Percentiles rank a stretch among this genome's conserved stretches.
Conservation (phyloP, 1,284 basidiomycete species). For the Singerocomus rubriflavus region DNA sequence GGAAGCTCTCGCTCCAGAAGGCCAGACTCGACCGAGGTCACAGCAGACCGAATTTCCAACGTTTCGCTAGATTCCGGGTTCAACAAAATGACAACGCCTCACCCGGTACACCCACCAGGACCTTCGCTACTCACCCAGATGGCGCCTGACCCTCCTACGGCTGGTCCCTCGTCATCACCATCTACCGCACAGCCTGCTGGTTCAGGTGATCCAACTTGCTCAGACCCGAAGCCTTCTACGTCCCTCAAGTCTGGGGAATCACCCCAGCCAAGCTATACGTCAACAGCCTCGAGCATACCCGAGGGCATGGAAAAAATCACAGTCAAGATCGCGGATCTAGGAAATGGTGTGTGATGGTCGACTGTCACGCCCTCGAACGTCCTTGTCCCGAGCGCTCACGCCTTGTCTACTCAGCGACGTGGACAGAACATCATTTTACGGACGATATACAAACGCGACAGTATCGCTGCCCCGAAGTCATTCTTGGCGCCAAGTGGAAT, state of each 20-base stretch:
- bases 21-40: constrained; percentile 42
- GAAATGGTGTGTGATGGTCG: constrained; percentile 63
- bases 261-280: constrained; percentile 32
- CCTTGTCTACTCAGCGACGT: constrained; percentile 52
- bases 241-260: constrained; percentile 44
- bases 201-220: constrained; percentile 28
- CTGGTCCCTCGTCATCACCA: constrained; percentile 19
- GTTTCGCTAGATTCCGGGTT: constrained; percentile 60
- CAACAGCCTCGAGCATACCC: constrained; percentile 25
- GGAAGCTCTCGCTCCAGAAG: constrained; percentile 27
- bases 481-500: constrained; percentile 93
- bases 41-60: constrained; percentile 60
- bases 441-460: constrained; percentile 97
- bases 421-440: constrained; percentile 91
- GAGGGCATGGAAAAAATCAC: constrained; percentile 79
- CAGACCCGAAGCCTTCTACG: constrained; percentile 32
- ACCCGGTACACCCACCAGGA: constrained; percentile 46
- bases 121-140: constrained; percentile 84
- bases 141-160: constrained; percentile 41
- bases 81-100: constrained; percentile 50
- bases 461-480: constrained; percentile 97
- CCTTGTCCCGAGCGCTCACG: constrained; percentile 10
- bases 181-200: constrained; percentile 24
- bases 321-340: constrained; percentile 98
- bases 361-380: neutral